phyloP scores from a whole-genome alignment of 1,284 basidiomycete species.

The Cryptococcus sp. region DNA sequence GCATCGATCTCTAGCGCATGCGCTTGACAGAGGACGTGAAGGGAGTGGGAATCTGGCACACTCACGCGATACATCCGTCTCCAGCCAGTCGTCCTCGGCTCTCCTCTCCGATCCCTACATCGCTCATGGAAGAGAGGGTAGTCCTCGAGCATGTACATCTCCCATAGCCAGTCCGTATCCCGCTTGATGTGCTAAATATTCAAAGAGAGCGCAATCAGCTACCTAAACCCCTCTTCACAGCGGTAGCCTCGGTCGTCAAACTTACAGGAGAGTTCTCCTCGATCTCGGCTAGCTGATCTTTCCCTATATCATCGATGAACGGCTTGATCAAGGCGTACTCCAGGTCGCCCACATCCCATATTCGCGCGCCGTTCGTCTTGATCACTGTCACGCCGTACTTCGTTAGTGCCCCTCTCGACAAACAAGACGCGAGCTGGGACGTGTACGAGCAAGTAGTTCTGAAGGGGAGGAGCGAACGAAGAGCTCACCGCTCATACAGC shows the following conservation, averaged over 20 bases:
- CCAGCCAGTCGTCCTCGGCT: slow-evolving; percentile 42
- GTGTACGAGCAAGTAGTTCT: no score
- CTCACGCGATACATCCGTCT: slow-evolving; percentile 46
- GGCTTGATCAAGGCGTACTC: slow-evolving; percentile 35
- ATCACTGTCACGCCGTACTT: slow-evolving; percentile 27
- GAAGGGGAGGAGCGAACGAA: no score
- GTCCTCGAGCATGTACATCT: slow-evolving; percentile 39
- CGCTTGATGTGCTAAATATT: slow-evolving; percentile 38
- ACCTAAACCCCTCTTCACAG: neutral
- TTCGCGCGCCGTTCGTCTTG: slow-evolving; percentile 28
- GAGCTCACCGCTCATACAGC: slow-evolving; percentile 24
- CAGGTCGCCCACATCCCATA: slow-evolving; percentile 46
- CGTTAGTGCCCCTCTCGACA: no score
- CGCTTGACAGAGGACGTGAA: no score
- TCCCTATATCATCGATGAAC: slow-evolving; percentile 38
- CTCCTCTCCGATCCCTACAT: slow-evolving; percentile 30
- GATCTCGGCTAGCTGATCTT: slow-evolving; percentile 41
- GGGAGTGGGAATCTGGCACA: neutral
- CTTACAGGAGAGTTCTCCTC: slow-evolving; percentile 37
- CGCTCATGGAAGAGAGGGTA: slow-evolving; percentile 39
- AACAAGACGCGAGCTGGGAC: no score
- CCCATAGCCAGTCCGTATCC: slow-evolving; percentile 51
- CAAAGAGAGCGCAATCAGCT: neutral
- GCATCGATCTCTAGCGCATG: no score
- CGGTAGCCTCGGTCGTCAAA: neutral